Conservation (phyloP, 108 stramenopile species). For the Parmales sp. region DNA sequence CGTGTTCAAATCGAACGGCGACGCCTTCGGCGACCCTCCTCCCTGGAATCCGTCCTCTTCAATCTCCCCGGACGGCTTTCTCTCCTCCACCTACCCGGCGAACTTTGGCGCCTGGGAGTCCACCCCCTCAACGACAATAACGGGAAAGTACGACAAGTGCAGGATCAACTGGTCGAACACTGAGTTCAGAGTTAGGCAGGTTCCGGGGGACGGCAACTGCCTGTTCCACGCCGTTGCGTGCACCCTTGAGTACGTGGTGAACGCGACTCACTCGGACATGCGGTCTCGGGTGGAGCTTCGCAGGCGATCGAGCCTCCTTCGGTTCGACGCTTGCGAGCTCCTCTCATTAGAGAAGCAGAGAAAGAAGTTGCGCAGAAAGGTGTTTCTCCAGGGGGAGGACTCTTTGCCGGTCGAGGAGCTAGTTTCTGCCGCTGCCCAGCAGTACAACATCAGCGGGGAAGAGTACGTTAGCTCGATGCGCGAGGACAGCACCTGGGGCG, state of each 20-base stretch:
- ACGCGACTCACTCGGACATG: not conserved
- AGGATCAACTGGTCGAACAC: not conserved
- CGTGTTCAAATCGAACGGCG: not conserved
- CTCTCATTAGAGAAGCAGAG: not conserved
- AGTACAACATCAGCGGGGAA: slow-evolving; percentile 59
- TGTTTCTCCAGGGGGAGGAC: slow-evolving; percentile 77
- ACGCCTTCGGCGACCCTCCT: slow-evolving; percentile 14
- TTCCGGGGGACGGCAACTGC: slow-evolving; percentile 86
- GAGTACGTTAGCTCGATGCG: slow-evolving; percentile 80
- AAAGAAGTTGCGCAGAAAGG: slow-evolving; percentile 7
- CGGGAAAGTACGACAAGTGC: not conserved
- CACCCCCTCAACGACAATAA: not conserved
- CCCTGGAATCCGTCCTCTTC: slow-evolving; percentile 68
- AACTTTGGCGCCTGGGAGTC: not conserved
- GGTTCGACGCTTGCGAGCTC: too few relatives aligned
- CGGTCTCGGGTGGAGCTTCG: not conserved
- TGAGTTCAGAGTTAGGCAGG: slow-evolving; percentile 48
- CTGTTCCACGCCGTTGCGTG: slow-evolving; percentile 60
- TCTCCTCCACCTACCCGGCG: slow-evolving; percentile 13
- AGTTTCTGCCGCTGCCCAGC: slow-evolving; percentile 60
- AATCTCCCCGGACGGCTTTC: slow-evolving; percentile 61
- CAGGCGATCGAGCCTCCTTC: too few relatives aligned
- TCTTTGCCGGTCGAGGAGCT: slow-evolving; percentile 56
- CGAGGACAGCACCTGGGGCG: slow-evolving; percentile 85
- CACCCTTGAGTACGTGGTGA: not conserved